Conservation (phyloP, 805 yeast genomes). For the Crinitomyces ghanaensis region DNA sequence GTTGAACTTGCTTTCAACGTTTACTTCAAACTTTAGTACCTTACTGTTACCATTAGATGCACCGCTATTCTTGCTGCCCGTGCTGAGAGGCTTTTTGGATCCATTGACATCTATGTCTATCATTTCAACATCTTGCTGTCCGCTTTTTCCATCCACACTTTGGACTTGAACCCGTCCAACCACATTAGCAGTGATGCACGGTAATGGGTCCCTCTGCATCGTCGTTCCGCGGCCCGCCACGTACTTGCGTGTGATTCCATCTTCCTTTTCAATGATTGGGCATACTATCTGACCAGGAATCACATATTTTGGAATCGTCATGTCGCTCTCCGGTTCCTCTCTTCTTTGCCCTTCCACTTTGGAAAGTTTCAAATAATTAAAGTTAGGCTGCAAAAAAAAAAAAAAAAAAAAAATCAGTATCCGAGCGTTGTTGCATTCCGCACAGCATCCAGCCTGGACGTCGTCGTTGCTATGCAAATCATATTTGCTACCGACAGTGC, state of each 20-base stretch:
- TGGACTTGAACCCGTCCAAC: conserved; percentile 42
- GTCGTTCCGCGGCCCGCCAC: conserved; percentile 58
- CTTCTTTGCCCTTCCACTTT: no score
- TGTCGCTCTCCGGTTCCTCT: no score
- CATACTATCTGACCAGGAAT: conserved; percentile 77
- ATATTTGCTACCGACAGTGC: no score
- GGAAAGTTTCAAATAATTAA: no score
- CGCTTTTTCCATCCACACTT: conserved; percentile 10
- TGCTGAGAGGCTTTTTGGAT: conserved; percentile 7
- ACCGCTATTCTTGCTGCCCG: neutral
- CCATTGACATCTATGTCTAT: conserved; percentile 16
- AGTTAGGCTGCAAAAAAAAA: no score
- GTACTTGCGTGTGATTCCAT: conserved; percentile 32
- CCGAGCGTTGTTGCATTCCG: no score
- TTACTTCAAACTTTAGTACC: conserved; percentile 12
- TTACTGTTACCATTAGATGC: no score
- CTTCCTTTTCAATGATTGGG: conserved; percentile 34
- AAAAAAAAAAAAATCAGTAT: no score
- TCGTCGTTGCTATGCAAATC: no score
- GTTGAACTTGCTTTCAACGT: conserved; percentile 18
- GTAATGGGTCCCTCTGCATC: conserved; percentile 15
- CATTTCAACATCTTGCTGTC: conserved; percentile 16
- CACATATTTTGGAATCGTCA: conserved; percentile 36
- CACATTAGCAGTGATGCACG: conserved; percentile 37
- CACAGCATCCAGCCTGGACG: no score